A percentile compares a stretch with the other conserved stretches of the same genome.
These are phyloP conservation scores for Coleophoma eucalyptorum DNA, from an alignment of 2,329 filamentous ascomycete species.

Conservation along the genomic window DNA sequence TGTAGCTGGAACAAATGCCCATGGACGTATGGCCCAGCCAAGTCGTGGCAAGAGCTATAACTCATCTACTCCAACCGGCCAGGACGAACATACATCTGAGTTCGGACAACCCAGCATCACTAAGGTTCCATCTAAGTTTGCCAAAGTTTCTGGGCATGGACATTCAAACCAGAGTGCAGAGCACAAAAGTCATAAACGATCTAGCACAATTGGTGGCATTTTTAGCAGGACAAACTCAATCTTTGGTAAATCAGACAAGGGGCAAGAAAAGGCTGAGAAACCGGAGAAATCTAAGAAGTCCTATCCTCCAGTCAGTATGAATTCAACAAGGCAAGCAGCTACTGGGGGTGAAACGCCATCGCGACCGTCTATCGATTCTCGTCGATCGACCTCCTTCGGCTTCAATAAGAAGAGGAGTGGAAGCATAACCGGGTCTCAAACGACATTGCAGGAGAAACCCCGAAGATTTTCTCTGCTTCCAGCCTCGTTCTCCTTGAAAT, in stretches of 20 bases:
- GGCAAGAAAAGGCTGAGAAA: conserved; percentile 29
- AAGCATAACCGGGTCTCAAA: conserved; percentile 55
- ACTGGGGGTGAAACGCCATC: conserved; percentile 28
- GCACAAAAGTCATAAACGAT: conserved; percentile 57
- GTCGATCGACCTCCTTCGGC: conserved; percentile 67
- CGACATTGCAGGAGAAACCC: conserved; percentile 47
- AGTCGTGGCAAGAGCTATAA: conserved; percentile 59
- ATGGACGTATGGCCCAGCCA: conserved; percentile 86
- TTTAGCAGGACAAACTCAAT: conserved; percentile 81
- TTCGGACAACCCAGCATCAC: conserved; percentile 58
- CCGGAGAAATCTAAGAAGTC: conserved; percentile 64
- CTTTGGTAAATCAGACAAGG: conserved; percentile 54
- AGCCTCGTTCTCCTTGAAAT: conserved; percentile 58
- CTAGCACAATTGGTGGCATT: conserved; percentile 75
- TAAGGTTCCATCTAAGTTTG: conserved; percentile 51
- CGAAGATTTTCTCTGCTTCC: conserved; percentile 71
- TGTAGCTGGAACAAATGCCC: conserved; percentile 82
- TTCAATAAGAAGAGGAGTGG: conserved; percentile 69
- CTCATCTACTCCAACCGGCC: conserved; percentile 63
- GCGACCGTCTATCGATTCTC: conserved; percentile 68
- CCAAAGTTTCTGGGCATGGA: conserved; percentile 52
- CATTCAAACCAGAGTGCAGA: conserved; percentile 37
- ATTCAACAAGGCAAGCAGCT: conserved; percentile 54
- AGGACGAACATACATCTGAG: conserved; percentile 42
- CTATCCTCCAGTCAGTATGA: conserved; percentile 88